Evolutionary conservation across 371 early-diverging fungal species (phyloP).

Genomic region (Mucor mucedo): DNA sequence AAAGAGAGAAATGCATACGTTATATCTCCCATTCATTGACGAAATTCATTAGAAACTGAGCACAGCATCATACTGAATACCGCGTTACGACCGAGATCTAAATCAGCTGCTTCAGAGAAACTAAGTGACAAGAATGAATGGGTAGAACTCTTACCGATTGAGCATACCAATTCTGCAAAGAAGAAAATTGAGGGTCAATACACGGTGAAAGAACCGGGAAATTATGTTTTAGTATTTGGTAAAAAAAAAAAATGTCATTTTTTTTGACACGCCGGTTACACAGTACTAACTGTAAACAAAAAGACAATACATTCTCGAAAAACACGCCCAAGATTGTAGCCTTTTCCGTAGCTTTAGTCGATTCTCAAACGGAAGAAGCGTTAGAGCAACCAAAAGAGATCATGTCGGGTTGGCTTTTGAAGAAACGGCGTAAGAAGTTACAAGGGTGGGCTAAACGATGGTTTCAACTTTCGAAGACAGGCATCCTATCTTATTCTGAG

Average conservation of each 20-base stretch:
- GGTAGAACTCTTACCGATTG: constrained; percentile 14
- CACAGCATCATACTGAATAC: constrained; percentile 7
- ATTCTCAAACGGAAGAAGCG: constrained; percentile 27
- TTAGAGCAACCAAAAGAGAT: constrained; percentile 12
- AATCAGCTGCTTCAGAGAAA: constrained; percentile 19
- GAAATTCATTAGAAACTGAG: too few species aligned
- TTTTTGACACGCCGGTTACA: constrained; percentile 1
- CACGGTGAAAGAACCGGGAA: constrained; percentile 39
- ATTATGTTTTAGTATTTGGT: constrained; percentile 48
- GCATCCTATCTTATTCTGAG: constrained; percentile 62
- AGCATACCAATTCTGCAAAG: constrained; percentile 13
- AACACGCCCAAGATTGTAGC: constrained; percentile 85
- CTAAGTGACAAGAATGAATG: constrained; percentile 11
- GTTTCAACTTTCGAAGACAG: constrained; percentile 60
- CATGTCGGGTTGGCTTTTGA: constrained; percentile 68
- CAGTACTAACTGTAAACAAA: background rate
- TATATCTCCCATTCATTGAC: too few species aligned
- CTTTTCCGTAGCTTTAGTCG: constrained; percentile 66
- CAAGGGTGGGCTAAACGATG: constrained; percentile 81
- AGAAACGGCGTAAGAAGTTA: constrained; percentile 84
- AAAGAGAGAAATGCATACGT: too few species aligned
- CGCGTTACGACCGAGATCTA: constrained; percentile 18
- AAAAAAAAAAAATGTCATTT: background rate
- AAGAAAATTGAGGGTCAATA: constrained; percentile 20
- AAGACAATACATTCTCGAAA: constrained; percentile 86